Evolutionary conservation across 208 protist genomes (phyloP), one percentile per base, ranked within the genome.

Genomic region (Leishmania tarentolae): DNA sequence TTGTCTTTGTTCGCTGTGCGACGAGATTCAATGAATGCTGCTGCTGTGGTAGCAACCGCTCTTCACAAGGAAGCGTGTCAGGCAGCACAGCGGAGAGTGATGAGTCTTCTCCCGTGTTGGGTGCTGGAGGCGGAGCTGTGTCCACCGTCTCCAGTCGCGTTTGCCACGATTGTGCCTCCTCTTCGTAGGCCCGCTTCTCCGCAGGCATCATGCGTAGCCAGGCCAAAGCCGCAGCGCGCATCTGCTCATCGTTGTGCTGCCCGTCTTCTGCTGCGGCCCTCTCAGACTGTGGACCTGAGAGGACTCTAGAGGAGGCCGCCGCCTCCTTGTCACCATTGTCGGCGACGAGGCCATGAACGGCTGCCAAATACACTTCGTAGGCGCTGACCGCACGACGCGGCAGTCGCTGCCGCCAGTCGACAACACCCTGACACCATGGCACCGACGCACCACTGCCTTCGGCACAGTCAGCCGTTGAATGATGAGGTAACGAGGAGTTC

Each of bases 311-410:
- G 5, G 72, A 21, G n/a, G 17, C 59, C 35, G 70, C 80, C 3
- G 37, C 46, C 13, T 35, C 46, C 46, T 40, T n/a, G 21, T 52
- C 70, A n/a, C 70, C 70, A 40, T 76, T 66, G 59, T 50, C 57
- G n/a, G 63, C 81, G 53, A 81, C 82, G 21, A 77, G 37, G 52
- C 81, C 78, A 78, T 85, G 78, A n/a, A 78, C 78, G 15, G 75
- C 37, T n/a, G 78, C 35, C 13, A 46, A n/a, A 57, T 77, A 85
- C 21, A 81, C 82, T 47, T 85, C 82, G 56, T 81, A 85, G 13
- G 82, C 82, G 57, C 82, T 79, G 2, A 84, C 78, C 0, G 70
- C 28, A 1, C 76, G 84, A 4, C 19, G 56, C 3, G 85, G 85
- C 21, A 85, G 50, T 15, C 47, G 57, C 11, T 35, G 37, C 61